phyloP scores from a whole-genome alignment of 805 yeast genomes.

The Kuraishia hungarica region DNA sequence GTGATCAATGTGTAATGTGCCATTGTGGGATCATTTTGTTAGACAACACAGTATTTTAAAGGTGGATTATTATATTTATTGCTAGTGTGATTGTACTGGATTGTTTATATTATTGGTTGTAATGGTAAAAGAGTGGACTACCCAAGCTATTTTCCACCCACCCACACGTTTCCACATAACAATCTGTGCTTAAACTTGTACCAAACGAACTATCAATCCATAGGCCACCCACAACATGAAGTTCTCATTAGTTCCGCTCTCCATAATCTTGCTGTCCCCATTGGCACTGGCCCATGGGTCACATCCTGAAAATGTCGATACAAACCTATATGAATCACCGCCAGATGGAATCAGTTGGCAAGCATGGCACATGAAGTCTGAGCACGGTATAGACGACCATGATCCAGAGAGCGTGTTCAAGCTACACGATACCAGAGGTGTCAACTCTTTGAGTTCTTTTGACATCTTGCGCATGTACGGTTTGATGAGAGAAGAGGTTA shows the following conservation, averaged over 20 bases:
- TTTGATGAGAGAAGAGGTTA: slow-evolving; percentile 55
- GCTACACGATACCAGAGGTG: slow-evolving; percentile 62
- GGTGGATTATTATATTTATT: no score
- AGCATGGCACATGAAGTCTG: slow-evolving; percentile 85
- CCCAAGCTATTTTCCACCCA: no score
- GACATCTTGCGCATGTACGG: slow-evolving; percentile 85
- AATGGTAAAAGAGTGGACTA: no score
- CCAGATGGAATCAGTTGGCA: slow-evolving; percentile 54
- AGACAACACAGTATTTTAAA: no score
- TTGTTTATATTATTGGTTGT: no score
- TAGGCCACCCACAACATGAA: no score
- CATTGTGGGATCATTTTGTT: no score
- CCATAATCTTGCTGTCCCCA: neutral
- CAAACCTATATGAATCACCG: slow-evolving; percentile 3
- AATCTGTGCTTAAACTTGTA: no score
- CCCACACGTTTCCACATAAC: no score
- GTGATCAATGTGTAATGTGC: no score
- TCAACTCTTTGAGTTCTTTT: slow-evolving; percentile 42
- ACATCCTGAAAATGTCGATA: slow-evolving; percentile 1
- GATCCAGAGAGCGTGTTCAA: slow-evolving; percentile 73
- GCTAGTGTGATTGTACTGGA: no score
- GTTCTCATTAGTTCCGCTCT: neutral
- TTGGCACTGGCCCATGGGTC: neutral
- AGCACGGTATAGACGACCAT: slow-evolving; percentile 69
- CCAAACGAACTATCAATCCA: no score